Conservation (phyloP, 2,329 filamentous ascomycete genomes). For the Leptoxyphium fumago region DNA sequence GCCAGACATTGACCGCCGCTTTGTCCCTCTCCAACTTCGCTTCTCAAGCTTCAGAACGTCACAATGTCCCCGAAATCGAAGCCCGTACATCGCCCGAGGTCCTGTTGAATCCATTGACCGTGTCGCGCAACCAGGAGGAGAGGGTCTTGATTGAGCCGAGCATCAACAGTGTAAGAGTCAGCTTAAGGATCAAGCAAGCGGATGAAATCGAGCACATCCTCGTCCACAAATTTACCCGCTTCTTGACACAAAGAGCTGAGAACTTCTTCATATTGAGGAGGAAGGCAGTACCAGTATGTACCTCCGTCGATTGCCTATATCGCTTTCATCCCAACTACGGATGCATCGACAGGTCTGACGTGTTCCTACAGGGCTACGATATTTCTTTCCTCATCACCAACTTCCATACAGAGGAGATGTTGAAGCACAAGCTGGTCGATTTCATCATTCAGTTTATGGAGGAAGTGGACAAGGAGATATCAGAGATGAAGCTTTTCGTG, state of each 20-base stretch:
- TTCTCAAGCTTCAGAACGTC: constrained; percentile 86
- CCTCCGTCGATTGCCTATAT: not conserved
- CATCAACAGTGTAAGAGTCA: constrained; percentile 92
- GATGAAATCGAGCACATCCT: constrained; percentile 98
- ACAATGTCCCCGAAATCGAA: constrained; percentile 97
- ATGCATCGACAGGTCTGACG: constrained; percentile 1
- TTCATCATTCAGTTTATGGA: constrained; percentile 99
- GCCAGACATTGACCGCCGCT: constrained; percentile 83
- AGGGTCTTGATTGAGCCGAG: constrained; percentile 89
- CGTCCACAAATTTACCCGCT: constrained; percentile 95
- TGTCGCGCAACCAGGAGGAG: constrained; percentile 95
- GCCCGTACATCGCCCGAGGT: constrained; percentile 86
- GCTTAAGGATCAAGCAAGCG: constrained; percentile 98
- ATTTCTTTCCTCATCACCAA: constrained; percentile 98
- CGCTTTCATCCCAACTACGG: not conserved
- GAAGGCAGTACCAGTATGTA: constrained; percentile 80
- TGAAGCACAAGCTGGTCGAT: constrained; percentile 97
- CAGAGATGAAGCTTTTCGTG: constrained; percentile 99
- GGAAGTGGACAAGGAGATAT: constrained; percentile 99
- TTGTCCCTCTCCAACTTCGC: constrained; percentile 94
- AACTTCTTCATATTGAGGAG: constrained; percentile 91
- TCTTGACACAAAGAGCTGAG: constrained; percentile 90
- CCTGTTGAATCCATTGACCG: constrained; percentile 74
- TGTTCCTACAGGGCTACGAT: constrained; percentile 62
- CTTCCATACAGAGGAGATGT: constrained; percentile 95